Conservation (phyloP, 2,329 filamentous ascomycete genomes). For the Eutypa lata region DNA sequence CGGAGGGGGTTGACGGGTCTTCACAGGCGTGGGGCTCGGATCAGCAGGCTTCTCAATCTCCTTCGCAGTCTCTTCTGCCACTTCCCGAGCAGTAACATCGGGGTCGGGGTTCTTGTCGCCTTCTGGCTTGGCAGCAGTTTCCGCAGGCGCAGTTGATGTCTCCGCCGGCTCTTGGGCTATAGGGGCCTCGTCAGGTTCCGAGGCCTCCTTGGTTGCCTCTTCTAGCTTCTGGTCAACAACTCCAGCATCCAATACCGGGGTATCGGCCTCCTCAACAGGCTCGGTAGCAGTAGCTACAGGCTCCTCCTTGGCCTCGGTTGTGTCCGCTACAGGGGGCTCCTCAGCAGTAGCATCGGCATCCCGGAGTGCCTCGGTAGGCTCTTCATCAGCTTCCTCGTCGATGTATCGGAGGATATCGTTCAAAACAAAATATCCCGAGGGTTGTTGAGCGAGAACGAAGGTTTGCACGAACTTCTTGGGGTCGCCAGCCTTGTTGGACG, state of each 20-base stretch:
- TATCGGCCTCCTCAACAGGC: constrained; percentile 33
- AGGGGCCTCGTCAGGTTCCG: constrained; percentile 39
- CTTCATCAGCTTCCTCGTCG: constrained; percentile 76
- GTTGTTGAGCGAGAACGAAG: constrained; percentile 93
- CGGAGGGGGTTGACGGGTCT: constrained; percentile 46
- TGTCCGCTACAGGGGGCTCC: constrained; percentile 23
- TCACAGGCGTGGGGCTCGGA: constrained; percentile 51
- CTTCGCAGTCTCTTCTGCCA: constrained; percentile 53
- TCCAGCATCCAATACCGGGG: constrained; percentile 34
- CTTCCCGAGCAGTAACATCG: constrained; percentile 50
- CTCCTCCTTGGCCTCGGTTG: constrained; percentile 29
- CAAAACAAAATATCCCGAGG: constrained; percentile 94
- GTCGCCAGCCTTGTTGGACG: constrained; percentile 87
- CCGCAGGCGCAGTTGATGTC: constrained; percentile 19
- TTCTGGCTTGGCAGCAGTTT: constrained; percentile 24
- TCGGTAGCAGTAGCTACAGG: constrained; percentile 29
- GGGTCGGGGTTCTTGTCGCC: constrained; percentile 37
- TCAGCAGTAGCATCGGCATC: constrained; percentile 21
- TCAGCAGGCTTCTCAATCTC: constrained; percentile 66
- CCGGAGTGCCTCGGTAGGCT: constrained; percentile 45
- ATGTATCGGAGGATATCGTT: constrained; percentile 98
- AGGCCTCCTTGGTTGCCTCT: constrained; percentile 46
- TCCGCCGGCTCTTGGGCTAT: not conserved
- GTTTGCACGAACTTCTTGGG: constrained; percentile 97
- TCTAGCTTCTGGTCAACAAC: constrained; percentile 75